Evolutionary conservation across 306 rosid genomes (phyloP).

Genomic region (Casuarina glauca): DNA sequence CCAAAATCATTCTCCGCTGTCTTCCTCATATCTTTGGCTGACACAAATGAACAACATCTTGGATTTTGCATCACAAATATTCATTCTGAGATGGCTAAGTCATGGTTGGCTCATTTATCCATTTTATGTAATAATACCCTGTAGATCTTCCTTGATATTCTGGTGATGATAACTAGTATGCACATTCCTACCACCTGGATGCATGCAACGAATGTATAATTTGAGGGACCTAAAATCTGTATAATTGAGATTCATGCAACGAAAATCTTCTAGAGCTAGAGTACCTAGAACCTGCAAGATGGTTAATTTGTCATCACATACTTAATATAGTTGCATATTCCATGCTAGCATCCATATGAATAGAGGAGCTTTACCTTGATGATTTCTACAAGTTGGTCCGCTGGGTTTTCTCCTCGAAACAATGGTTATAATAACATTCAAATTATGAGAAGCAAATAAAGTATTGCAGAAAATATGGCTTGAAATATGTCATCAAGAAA

Average conservation of each 20-base stretch:
- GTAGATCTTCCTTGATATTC: too few relatives aligned
- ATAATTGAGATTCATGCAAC: slow-evolving; percentile 94
- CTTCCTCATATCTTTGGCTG: too few relatives aligned
- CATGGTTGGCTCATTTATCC: too few relatives aligned
- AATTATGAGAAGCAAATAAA: slow-evolving; percentile 27
- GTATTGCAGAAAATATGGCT: slow-evolving; percentile 12
- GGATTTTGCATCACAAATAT: too few relatives aligned
- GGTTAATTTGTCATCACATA: slow-evolving; percentile 19
- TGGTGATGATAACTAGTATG: too few relatives aligned
- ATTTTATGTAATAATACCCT: too few relatives aligned
- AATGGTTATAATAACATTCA: slow-evolving; percentile 66
- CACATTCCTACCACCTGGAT: too few relatives aligned
- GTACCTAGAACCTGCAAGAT: slow-evolving; percentile 87
- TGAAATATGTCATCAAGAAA: slow-evolving; percentile 1
- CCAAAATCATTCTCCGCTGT: too few relatives aligned
- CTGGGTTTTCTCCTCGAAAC: slow-evolving; percentile 96
- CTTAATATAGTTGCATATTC: slow-evolving; percentile 7
- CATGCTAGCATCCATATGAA: slow-evolving; percentile 26
- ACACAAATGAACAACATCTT: too few relatives aligned
- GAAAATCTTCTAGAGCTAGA: slow-evolving; percentile 96
- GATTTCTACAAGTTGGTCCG: slow-evolving; percentile 94
- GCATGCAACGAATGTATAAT: slow-evolving; percentile 23
- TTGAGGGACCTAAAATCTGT: slow-evolving; percentile 94
- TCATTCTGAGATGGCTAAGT: too few relatives aligned
- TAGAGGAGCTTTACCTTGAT: slow-evolving; percentile 67